These are phyloP conservation scores for Dothideomycetes sp. DNA, from an alignment of 2,329 filamentous ascomycete species.

Conservation along the genomic window DNA sequence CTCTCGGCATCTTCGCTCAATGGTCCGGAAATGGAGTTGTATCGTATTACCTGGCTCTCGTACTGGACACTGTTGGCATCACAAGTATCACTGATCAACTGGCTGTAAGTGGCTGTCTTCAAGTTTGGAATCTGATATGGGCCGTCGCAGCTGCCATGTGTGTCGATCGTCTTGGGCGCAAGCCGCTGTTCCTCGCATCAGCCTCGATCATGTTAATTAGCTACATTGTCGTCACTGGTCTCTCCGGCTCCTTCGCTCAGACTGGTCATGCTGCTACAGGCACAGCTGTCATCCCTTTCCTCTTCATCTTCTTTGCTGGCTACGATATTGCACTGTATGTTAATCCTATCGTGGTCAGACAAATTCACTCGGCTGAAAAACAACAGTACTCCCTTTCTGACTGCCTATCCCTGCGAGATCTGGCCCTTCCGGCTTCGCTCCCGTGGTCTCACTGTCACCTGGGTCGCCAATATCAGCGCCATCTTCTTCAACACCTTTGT, in stretches of 20 bases:
- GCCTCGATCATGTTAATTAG: slow-evolving; percentile 32
- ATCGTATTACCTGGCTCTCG: slow-evolving; percentile 23
- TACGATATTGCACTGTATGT: slow-evolving; percentile 27
- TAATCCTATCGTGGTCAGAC: not conserved
- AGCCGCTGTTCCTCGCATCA: slow-evolving; percentile 31
- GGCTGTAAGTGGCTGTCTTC: slow-evolving; percentile 15
- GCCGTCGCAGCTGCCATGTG: slow-evolving; percentile 27
- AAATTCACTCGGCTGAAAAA: not conserved
- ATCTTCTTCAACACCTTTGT: slow-evolving; percentile 52
- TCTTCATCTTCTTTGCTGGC: slow-evolving; percentile 32
- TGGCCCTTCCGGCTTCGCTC: slow-evolving; percentile 49
- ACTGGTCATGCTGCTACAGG: slow-evolving; percentile 21
- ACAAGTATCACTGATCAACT: slow-evolving; percentile 9
- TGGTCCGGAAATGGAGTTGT: slow-evolving; percentile 35
- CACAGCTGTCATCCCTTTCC: slow-evolving; percentile 29
- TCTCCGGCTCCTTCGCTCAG: slow-evolving; percentile 25
- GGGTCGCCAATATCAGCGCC: not conserved
- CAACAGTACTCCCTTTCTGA: not conserved
- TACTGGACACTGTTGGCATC: slow-evolving; percentile 21
- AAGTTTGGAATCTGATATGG: slow-evolving; percentile 28
- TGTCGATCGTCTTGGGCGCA: slow-evolving; percentile 30
- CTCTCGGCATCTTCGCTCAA: slow-evolving; percentile 35
- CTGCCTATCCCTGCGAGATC: slow-evolving; percentile 6
- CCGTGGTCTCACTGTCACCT: slow-evolving; percentile 40
- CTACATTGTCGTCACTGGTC: slow-evolving; percentile 33